phyloP scores from a whole-genome alignment of 78 protist species.

The Dictyostelium intermedium region DNA sequence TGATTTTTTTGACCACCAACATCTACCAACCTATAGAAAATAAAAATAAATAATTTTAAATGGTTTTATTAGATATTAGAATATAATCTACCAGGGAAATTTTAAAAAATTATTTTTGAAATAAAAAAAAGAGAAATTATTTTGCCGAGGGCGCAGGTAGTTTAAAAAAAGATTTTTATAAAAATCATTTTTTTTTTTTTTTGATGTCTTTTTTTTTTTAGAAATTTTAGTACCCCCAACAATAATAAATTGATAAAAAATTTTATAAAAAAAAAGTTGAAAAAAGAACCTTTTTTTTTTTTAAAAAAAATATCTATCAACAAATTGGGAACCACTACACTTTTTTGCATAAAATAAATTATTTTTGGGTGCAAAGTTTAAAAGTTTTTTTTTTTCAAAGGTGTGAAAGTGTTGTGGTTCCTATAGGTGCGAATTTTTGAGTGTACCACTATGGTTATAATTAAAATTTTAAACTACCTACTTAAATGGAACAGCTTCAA shows the following conservation, averaged over 20 bases:
- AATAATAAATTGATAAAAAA: neutral
- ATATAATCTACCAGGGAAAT: too few species aligned
- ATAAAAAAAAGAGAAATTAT: neutral
- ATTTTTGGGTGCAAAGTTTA: too few species aligned
- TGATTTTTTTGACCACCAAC: conserved; percentile 96
- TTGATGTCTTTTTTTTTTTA: neutral
- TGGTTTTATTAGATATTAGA: too few species aligned
- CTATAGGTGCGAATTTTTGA: too few species aligned
- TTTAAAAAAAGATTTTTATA: too few species aligned
- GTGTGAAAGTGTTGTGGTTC: neutral
- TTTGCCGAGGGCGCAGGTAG: too few species aligned
- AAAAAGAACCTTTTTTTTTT: neutral
- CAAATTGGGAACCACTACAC: neutral
- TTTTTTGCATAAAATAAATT: neutral
- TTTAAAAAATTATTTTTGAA: too few species aligned
- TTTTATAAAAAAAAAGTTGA: neutral
- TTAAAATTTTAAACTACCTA: neutral
- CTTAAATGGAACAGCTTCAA: conserved; percentile 62
- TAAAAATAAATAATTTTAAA: neutral
- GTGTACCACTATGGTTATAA: too few species aligned
- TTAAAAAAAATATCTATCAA: neutral
- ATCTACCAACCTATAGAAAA: conserved; percentile 89
- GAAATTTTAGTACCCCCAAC: neutral
- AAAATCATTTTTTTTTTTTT: conserved; percentile 5
- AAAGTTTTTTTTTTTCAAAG: neutral